Evolutionary conservation across 1,139 yeast species (phyloP).

Genomic region (Spathaspora sp.): DNA sequence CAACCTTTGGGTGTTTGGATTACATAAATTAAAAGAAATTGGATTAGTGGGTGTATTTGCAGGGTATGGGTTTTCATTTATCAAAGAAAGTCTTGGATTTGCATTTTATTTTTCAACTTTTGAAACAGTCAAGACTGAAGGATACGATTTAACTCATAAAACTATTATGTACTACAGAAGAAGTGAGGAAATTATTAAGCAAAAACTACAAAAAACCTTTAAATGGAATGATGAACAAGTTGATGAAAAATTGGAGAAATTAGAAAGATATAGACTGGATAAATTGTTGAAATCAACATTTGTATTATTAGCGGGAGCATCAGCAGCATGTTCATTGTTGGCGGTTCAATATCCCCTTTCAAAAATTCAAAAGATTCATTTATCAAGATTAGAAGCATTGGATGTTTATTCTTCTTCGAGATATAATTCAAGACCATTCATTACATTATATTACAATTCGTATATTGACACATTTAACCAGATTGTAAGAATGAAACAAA

Average conservation of each 20-base stretch:
- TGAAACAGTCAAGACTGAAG: slow-evolving; percentile 75
- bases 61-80: slow-evolving; percentile 73
- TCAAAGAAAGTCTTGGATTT: slow-evolving; percentile 84
- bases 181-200: slow-evolving; percentile 24
- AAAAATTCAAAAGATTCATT: slow-evolving; percentile 77
- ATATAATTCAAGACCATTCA: slow-evolving; percentile 33
- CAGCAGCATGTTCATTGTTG: slow-evolving; percentile 77
- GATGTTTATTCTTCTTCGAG: slow-evolving; percentile 60
- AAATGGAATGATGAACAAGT: slow-evolving; percentile 23
- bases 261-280: slow-evolving; percentile 44
- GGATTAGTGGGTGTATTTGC: slow-evolving; percentile 89
- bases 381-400: slow-evolving; percentile 74
- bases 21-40: slow-evolving; percentile 63
- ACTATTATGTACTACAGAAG: slow-evolving; percentile 57
- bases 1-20: slow-evolving; percentile 76
- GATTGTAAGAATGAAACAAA: slow-evolving; percentile 51
- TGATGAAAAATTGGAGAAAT: slow-evolving; percentile 27
- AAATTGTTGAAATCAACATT: slow-evolving; percentile 65
- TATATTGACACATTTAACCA: slow-evolving; percentile 72
- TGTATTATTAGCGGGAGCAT: slow-evolving; percentile 82
- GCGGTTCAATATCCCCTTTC: slow-evolving; percentile 81
- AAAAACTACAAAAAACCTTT: slow-evolving; percentile 22
- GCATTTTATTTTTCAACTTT: slow-evolving; percentile 84
- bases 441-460: slow-evolving; percentile 61
- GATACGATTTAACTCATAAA: slow-evolving; percentile 56